Percentiles rank a stretch among this genome's conserved stretches.
Evolutionary conservation across 2,329 filamentous ascomycete species (phyloP).

Genomic region (Exophiala sp.): DNA sequence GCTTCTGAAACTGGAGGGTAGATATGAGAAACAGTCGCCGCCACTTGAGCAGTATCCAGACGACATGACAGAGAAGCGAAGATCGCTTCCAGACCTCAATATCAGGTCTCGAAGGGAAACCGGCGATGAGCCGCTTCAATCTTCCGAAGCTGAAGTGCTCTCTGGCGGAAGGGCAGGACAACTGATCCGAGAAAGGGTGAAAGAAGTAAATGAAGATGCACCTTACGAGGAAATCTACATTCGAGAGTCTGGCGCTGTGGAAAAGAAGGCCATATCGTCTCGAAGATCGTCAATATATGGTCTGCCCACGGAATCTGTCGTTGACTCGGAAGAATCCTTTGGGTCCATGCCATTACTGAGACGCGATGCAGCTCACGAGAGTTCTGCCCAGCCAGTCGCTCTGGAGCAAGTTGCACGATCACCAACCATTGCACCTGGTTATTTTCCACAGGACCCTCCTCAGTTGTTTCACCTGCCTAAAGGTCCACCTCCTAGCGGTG

Average conservation of each 20-base stretch:
- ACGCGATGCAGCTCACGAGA: constrained; percentile 45
- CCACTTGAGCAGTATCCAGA: constrained; percentile 23
- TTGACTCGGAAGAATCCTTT: constrained; percentile 69
- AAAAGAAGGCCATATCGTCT: constrained; percentile 6
- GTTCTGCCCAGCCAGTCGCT: not conserved
- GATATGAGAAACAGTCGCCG: constrained; percentile 58
- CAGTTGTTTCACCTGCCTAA: constrained; percentile 24
- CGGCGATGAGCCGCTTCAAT: not conserved
- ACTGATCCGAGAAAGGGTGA: constrained; percentile 6
- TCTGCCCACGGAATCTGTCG: constrained; percentile 43
- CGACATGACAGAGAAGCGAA: constrained; percentile 12
- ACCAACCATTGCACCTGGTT: constrained; percentile 15
- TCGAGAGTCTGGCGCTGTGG: not conserved
- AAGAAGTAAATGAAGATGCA: constrained; percentile 10
- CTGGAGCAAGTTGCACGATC: not conserved
- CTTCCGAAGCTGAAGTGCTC: not conserved
- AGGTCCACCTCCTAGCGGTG: constrained; percentile 27
- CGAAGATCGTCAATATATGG: constrained; percentile 31
- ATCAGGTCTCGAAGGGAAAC: constrained; percentile 5
- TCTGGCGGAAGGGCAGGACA: not conserved
- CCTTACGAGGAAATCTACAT: constrained; percentile 8
- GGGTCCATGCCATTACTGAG: constrained; percentile 74
- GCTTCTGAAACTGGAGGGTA: constrained; percentile 85
- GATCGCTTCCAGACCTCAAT: constrained; percentile 22
- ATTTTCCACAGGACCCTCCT: constrained; percentile 22